phyloP scores from a whole-genome alignment of 1,284 basidiomycete genomes.

The Leccinum fallax region DNA sequence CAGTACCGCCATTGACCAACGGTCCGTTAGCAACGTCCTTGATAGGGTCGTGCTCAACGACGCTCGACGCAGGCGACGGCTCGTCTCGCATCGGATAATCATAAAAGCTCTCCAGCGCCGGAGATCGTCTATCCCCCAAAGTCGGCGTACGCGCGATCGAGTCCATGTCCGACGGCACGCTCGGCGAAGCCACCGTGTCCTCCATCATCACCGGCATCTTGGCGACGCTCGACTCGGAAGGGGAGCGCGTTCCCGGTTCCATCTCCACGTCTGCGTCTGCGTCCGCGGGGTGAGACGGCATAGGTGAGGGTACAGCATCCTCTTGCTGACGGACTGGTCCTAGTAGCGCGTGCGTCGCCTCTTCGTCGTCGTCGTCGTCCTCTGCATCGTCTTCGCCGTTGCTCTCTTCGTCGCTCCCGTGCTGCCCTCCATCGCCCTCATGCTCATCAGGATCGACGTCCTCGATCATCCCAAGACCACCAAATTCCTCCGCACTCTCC shows the following conservation, averaged over 20 bases:
- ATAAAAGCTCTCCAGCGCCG: conserved; percentile 31
- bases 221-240: conserved; percentile 10
- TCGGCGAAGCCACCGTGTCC: conserved; percentile 24
- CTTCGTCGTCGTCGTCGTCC: conserved; percentile 28
- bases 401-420: conserved; percentile 17
- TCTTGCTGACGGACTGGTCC: conserved; percentile 16
- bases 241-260: conserved; percentile 3
- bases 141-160: conserved; percentile 32
- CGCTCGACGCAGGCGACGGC: conserved; percentile 36
- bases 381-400: background rate
- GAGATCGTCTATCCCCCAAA: conserved; percentile 25
- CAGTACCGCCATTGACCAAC: background rate
- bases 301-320: background rate
- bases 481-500: conserved; percentile 34
- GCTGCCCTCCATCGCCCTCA: conserved; percentile 4
- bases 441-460: conserved; percentile 15
- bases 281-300: conserved; percentile 1
- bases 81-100: conserved; percentile 29
- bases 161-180: conserved; percentile 34
- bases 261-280: conserved; percentile 6
- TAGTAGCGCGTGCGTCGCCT: conserved; percentile 35
- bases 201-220: conserved; percentile 7
- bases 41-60: conserved; percentile 29
- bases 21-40: conserved; percentile 12
- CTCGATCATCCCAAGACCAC: conserved; percentile 18